Evolutionary conservation across 2,329 filamentous ascomycete species (phyloP), one percentile per base, ranked within the genome.

Genomic region (Magnaporthales sp.): DNA sequence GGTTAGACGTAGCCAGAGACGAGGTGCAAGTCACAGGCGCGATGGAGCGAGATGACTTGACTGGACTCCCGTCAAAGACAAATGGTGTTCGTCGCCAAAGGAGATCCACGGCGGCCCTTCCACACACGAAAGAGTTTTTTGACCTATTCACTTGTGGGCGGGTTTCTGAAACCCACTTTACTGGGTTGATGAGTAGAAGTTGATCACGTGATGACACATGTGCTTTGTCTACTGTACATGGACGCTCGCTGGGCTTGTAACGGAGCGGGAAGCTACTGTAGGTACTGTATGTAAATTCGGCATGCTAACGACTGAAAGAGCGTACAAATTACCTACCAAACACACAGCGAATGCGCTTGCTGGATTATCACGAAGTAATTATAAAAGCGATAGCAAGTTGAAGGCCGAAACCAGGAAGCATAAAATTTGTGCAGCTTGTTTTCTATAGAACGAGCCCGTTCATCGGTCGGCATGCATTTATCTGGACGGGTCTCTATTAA

Each of bases 11-110:
- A 29, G 51, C 51, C 19, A 32, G 56, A 67, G 65, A 67, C 56
- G 67, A 66, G 70, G 68, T 68, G 68, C 68, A 66, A 63, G 67
- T 66, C 65, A 66, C 24, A 60, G 61, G 64, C 63, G 64, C 64
- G 68, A 58, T 58, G 66, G 69, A 71, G 68, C 70, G 67, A 67
- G 69, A 68, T 67, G 69, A 63, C 67, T 66, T 68, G 67, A 66
- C 67, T 67, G 64, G 60, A 58, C 64, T 61, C 64, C 32, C 64
- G 64, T 66, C 29, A 32, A 61, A 29, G 64, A 24, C 29, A 32
- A 63, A 63, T 63, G 62, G 32, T 62, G 60, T 63, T 63, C 62
- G 29, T 63, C 62, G 62, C 32, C 62, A 62, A 62, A 62, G 38
- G 10, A 38, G 27, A 46, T 27, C 31, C 63, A 58, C 38, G 38